Base-by-base conservation (phyloP, 2,329 filamentous ascomycete genomes). In the Pseudogymnoascus verrucosus region DNA sequence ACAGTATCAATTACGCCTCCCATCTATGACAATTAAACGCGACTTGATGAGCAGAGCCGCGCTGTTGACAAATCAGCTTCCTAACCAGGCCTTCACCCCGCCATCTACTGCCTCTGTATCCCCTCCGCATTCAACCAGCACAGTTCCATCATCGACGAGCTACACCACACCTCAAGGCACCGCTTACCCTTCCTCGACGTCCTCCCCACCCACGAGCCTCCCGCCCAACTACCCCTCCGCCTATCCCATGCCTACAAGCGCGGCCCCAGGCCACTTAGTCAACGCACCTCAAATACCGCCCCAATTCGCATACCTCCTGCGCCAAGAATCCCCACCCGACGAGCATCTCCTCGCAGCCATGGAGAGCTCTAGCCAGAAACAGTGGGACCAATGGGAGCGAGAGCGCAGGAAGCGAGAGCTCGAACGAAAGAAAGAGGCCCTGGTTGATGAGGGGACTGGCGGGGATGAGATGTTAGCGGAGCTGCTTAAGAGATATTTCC, bases 11-110 rank as follows among this genome's bases (percentile, higher is more conserved):
- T 73, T 86, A 62, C 82, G 84, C 23, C 77, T 86, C 16, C 84
- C 85, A 1, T 86, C 83, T 0, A 86, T 87, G 84, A 77, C 86
- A 65, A 85, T 87, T 71, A 79, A 77, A 28, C 75, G 79, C 37
- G 83, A 85, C 68, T 77, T 77, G 4, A 71, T 83, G 8, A 76
- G 61, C 16, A 51, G 37, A 26, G 59, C 59, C 4, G 59, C 34
- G 11, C 21, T 51, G 7, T 26, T 59, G n/a, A 21, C 61, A n/a
- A 12, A 23, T 8, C 61, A 23, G 23, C 61, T n/a, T 12, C 21
- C 61, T 10, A 42, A 6, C 19, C 36, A 39, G 16, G 59, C 36
- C 14, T 40, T 31, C 12, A 42, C 59, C 4, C 59, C 59, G 10
- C 36, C 59, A 26, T 39, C 36, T 6, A 42, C 34, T 40, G 36